Conservation (phyloP, 495 filamentous ascomycete genomes). For the Echria macrotheca region DNA sequence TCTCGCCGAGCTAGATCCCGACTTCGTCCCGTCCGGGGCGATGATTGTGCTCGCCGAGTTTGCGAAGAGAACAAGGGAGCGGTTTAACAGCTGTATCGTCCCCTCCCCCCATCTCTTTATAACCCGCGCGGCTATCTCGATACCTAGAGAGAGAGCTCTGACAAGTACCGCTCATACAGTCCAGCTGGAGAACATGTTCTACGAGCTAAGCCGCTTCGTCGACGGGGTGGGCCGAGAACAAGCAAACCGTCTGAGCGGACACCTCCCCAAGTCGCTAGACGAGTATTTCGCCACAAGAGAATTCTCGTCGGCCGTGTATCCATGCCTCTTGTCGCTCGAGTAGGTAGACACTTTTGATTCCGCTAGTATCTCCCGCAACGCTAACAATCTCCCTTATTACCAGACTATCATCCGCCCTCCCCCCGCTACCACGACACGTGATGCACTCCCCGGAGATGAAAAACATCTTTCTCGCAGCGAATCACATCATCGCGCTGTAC, state of each 20-base stretch:
- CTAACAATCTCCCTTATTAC: neutral
- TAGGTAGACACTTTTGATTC: neutral
- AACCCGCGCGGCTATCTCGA: too few relatives aligned
- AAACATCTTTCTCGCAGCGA: neutral
- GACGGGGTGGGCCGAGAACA: conserved; percentile 6
- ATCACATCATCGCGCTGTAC: conserved; percentile 9
- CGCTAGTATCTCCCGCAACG: neutral
- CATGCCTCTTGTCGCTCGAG: conserved; percentile 2
- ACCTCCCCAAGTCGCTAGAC: neutral
- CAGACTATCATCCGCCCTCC: neutral
- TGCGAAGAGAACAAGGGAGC: neutral
- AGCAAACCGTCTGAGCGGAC: neutral
- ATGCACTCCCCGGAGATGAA: conserved; percentile 2
- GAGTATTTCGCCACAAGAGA: conserved; percentile 6
- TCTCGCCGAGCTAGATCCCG: too few relatives aligned
- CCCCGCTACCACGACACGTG: neutral
- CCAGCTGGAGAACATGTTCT: neutral
- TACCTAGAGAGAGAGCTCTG: neutral
- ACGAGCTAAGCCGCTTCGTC: conserved; percentile 3
- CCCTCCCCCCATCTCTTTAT: too few relatives aligned
- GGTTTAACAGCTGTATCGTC: too few relatives aligned
- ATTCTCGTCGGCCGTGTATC: neutral
- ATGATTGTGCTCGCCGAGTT: conserved; percentile 1
- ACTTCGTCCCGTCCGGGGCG: neutral
- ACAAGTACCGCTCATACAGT: neutral